These are phyloP conservation scores for Takakia lepidozioides DNA, from an alignment of 225 moss, liverwort and hornwort species.

Conservation along the genomic window DNA sequence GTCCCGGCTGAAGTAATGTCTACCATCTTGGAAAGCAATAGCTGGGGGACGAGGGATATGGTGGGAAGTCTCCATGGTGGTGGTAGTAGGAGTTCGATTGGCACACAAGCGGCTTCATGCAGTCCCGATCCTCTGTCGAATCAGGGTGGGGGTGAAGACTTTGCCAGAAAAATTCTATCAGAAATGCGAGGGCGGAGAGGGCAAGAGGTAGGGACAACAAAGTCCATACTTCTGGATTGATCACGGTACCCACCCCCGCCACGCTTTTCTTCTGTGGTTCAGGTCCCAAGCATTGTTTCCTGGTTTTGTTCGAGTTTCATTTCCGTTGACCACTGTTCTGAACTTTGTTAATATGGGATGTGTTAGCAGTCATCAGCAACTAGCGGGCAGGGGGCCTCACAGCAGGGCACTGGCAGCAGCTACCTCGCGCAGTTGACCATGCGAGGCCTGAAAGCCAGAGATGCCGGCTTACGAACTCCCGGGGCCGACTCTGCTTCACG, in stretches of 20 bases:
- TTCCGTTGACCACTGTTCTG: background rate
- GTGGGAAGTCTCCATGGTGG: no score
- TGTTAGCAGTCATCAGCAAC: constrained; percentile 14
- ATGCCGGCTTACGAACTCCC: no score
- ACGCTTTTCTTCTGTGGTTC: no score
- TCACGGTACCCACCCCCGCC: no score
- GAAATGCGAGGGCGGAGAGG: constrained; percentile 56
- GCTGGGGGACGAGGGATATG: no score
- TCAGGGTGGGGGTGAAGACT: constrained; percentile 25
- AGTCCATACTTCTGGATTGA: background rate
- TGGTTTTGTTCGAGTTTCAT: background rate
- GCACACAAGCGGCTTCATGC: no score
- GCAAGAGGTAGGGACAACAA: constrained; percentile 23
- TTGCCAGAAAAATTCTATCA: constrained; percentile 49
- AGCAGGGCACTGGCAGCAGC: constrained; percentile 44
- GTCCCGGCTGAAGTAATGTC: no score
- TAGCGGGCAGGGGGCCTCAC: background rate
- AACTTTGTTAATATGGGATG: background rate
- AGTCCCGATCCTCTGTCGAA: background rate
- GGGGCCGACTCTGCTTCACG: constrained; percentile 9
- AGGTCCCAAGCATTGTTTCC: background rate
- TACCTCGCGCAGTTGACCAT: constrained; percentile 52
- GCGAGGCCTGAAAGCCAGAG: constrained; percentile 50
- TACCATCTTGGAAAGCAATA: no score
- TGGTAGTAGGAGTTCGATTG: no score